Evolutionary conservation across 1,284 basidiomycete species (phyloP).

Genomic region (Tylopilus microsporus): DNA sequence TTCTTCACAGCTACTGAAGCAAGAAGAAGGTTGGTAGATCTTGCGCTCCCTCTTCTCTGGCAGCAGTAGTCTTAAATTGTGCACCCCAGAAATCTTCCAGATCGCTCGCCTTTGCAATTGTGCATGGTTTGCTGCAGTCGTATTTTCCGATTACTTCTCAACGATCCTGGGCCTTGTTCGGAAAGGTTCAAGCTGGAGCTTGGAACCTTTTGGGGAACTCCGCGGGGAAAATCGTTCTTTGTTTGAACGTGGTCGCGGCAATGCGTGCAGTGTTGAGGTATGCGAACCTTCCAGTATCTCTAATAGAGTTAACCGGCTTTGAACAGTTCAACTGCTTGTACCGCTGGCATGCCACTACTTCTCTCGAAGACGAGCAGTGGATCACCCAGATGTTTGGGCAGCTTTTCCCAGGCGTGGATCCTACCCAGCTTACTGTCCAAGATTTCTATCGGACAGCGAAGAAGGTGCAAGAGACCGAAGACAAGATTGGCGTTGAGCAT

Average conservation of each 20-base stretch:
- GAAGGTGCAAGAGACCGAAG: constrained; percentile 31
- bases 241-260: constrained; percentile 72
- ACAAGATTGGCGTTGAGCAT: constrained; percentile 47
- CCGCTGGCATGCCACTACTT: constrained; percentile 77
- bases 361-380: constrained; percentile 67
- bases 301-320: constrained; percentile 5
- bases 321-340: constrained; percentile 76
- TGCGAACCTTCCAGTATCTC: constrained; percentile 13
- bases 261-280: constrained; percentile 72
- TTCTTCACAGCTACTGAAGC: constrained; percentile 41
- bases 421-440: constrained; percentile 47
- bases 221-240: constrained; percentile 51
- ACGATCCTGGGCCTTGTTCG: constrained; percentile 69
- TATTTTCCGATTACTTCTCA: constrained; percentile 76
- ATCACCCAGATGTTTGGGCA: constrained; percentile 43
- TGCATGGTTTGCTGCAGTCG: constrained; percentile 67
- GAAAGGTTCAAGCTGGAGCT: constrained; percentile 64
- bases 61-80: background rate
- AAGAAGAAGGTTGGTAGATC: constrained; percentile 53
- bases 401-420: constrained; percentile 51
- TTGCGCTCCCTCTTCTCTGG: background rate
- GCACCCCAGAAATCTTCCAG: constrained; percentile 62
- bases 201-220: constrained; percentile 68
- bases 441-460: constrained; percentile 58
- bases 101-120: constrained; percentile 73